phyloP scores from a whole-genome alignment of 768 basidiomycete genomes.

The Psilocybe cyanescens region DNA sequence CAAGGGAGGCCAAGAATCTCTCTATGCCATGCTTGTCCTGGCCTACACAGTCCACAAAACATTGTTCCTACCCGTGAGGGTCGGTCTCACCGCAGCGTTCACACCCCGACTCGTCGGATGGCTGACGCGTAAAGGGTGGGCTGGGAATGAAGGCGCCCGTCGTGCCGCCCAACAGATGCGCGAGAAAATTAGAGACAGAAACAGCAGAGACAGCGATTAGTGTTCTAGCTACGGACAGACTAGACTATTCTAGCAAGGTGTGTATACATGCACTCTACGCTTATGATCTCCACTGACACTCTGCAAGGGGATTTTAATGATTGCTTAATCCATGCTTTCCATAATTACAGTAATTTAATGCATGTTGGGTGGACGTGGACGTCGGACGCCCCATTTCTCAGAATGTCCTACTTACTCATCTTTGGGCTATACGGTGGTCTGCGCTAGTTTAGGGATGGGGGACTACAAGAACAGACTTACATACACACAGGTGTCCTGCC shows the following conservation, averaged over 20 bases:
- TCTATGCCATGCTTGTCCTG: conserved; percentile 91
- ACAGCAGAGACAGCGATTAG: conserved; percentile 7
- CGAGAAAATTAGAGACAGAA: conserved; percentile 41
- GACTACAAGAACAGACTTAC: no score
- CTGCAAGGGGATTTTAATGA: background rate
- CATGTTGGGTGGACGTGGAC: background rate
- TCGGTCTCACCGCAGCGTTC: conserved; percentile 85
- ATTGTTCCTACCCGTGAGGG: conserved; percentile 83
- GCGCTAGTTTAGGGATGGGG: no score
- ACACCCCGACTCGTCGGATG: conserved; percentile 88
- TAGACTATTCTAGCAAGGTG: conserved; percentile 6
- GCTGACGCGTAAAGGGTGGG: conserved; percentile 84
- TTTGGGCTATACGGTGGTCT: no score
- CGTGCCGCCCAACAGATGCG: conserved; percentile 62
- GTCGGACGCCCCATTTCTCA: background rate
- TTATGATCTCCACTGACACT: background rate
- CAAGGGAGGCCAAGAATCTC: conserved; percentile 61
- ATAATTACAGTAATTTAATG: background rate
- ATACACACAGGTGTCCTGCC: no score
- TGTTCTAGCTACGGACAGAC: background rate
- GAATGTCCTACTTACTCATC: no score
- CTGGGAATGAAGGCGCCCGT: conserved; percentile 68
- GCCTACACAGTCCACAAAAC: conserved; percentile 98
- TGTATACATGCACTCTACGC: background rate
- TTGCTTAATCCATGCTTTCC: background rate